These are phyloP conservation scores for Lathyrus tuberosus DNA, from an alignment of 306 rosid species.

Conservation along the genomic window DNA sequence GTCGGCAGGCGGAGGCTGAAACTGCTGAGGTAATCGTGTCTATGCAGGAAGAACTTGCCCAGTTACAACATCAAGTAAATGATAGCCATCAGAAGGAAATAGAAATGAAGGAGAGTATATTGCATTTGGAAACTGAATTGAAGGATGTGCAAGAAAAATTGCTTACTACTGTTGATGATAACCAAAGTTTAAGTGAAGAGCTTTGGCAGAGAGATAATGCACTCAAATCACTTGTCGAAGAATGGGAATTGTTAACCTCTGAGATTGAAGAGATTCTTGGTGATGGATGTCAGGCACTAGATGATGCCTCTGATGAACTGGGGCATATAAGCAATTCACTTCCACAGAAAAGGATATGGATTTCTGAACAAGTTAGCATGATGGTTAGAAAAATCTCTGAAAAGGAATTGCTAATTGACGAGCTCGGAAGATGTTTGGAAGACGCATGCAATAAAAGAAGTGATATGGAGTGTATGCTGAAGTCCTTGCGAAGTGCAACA, in stretches of 20 bases:
- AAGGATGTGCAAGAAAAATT: conserved; percentile 60
- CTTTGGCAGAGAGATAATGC: conserved; percentile 62
- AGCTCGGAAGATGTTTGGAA: conserved; percentile 77
- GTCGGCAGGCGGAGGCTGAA: conserved; percentile 89
- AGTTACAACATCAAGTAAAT: conserved; percentile 75
- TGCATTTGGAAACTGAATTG: conserved; percentile 64
- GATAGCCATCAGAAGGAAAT: conserved; percentile 64
- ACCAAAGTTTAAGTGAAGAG: conserved; percentile 54
- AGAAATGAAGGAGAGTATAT: conserved; percentile 64
- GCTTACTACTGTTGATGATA: conserved; percentile 49
- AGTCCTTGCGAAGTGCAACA: conserved; percentile 87
- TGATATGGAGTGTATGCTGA: conserved; percentile 84
- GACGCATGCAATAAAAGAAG: conserved; percentile 83
- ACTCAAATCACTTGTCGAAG: conserved; percentile 60
- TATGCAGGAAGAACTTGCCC: conserved; percentile 89
- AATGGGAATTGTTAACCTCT: conserved; percentile 66
- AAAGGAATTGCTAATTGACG: conserved; percentile 79
- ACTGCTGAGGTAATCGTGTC: conserved; percentile 93
- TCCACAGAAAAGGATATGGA: conserved; percentile 91
- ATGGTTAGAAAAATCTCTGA: conserved; percentile 65
- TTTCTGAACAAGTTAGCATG: conserved; percentile 81
- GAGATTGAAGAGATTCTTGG: conserved; percentile 84
- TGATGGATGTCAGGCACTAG: conserved; percentile 69
- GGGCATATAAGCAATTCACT: conserved; percentile 64
- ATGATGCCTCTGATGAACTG: conserved; percentile 71